These are phyloP conservation scores for Annulohypoxylon truncatum DNA, from an alignment of 2,329 filamentous ascomycete genomes.

Conservation along the genomic window DNA sequence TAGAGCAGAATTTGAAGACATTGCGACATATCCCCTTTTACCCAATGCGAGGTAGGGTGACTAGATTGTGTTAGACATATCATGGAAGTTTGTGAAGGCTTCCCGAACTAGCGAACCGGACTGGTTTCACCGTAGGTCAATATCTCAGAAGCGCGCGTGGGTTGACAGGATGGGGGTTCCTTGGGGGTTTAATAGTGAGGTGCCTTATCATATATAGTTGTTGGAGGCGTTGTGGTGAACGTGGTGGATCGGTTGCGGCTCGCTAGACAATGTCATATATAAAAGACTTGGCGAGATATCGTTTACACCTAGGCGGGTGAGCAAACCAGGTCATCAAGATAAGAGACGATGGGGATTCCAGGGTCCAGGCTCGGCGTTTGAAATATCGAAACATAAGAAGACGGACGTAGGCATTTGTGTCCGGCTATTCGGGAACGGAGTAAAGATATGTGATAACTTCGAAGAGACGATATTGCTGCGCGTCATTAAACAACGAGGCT, in stretches of 20 bases:
- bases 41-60: not conserved
- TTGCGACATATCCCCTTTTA: constrained; percentile 8
- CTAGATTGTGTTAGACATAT: not conserved
- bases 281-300: constrained; percentile 41
- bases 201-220: constrained; percentile 38
- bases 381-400: constrained; percentile 12
- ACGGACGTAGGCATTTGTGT: constrained; percentile 1
- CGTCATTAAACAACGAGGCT: constrained; percentile 1
- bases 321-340: constrained; percentile 32
- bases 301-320: constrained; percentile 4
- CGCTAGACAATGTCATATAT: constrained; percentile 34
- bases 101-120: constrained; percentile 28
- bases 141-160: constrained; percentile 23
- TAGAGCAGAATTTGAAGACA: not conserved
- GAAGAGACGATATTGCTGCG: constrained; percentile 11
- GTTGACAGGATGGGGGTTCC: constrained; percentile 30
- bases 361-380: constrained; percentile 16
- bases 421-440: constrained; percentile 29
- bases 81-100: constrained; percentile 24
- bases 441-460: not conserved
- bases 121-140: constrained; percentile 26
- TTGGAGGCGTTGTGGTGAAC: constrained; percentile 17
- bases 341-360: constrained; percentile 24
- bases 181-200: constrained; percentile 22
- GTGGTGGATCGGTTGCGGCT: constrained; percentile 26